Base-by-base conservation (phyloP, 257 asterid genomes). In the Solanum medicagineum region DNA sequence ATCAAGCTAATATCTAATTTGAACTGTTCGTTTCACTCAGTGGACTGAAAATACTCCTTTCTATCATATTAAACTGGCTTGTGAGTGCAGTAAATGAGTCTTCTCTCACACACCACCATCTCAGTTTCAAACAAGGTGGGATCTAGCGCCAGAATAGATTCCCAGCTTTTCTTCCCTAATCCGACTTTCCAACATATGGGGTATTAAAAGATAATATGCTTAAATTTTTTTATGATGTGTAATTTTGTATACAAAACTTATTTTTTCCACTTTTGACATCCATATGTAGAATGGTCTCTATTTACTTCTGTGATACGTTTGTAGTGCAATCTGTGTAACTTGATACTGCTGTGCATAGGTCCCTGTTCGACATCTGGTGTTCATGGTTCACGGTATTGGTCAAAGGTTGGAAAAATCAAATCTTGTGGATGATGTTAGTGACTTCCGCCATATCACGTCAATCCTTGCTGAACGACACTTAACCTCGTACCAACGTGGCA, bases 351-450 rank as follows among this genome's bases (percentile, higher is more conserved):
- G 81, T 19, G 71, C 89, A 70, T 86, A 97, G 99, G 99, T 97
- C 87, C 97, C 99, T 87, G 99, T 97, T 86, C 92, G 91, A 44
- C 99, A 97, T 90, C 87, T 97, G 68, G 97, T 97, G 65, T 97
- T 97, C 92, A 95, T 97, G 98, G 97, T 97, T 86, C 99, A 97
- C 80, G 99, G 98, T 82, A 95, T 97, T 85, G 99, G 99, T 82
- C 99, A 97, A 90, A 94, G 99, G 87, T 88, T 97, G 92, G 98
- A 95, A 90, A 97, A 95, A 84, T 97, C 99, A 57, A 97, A 95
- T 90, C 92, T 97, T 88, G 99, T 96, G 81, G 99, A 96, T 89
- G 99, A 96, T 89, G 99, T 96, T 88, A 94, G 92, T 85, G 88
- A 86, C 87, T 95, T 94, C 87, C 98, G 98, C 88, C 96, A 90